Evolutionary conservation across 2,329 filamentous ascomycete genomes (phyloP).

Genomic region (Ophiostoma pallidulum): DNA sequence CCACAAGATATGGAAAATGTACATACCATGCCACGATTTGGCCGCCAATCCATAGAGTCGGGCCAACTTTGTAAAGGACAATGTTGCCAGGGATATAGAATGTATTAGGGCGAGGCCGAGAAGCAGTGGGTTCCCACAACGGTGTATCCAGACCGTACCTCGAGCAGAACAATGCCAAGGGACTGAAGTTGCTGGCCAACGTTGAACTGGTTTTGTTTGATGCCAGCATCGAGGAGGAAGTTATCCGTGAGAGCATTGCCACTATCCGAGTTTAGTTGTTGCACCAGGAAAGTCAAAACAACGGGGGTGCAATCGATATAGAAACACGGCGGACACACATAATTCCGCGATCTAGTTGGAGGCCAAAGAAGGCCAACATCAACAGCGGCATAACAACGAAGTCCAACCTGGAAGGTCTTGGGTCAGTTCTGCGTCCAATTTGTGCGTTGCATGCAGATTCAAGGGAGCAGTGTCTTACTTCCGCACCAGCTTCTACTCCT

Average conservation of each 20-base stretch:
- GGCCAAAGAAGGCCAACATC: conserved; percentile 2
- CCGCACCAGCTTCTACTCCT: conserved; percentile 5
- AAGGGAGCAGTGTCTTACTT: neutral
- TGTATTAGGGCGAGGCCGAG: too few species aligned
- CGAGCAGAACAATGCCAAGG: conserved; percentile 27
- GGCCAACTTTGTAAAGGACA: conserved; percentile 23
- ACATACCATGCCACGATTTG: conserved; percentile 24
- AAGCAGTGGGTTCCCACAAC: too few species aligned
- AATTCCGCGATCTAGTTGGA: conserved; percentile 20
- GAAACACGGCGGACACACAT: neutral
- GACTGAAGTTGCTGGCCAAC: conserved; percentile 37
- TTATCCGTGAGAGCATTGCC: conserved; percentile 43
- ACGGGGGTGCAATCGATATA: neutral
- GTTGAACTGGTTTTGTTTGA: conserved; percentile 42
- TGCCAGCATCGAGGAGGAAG: conserved; percentile 36
- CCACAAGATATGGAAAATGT: neutral
- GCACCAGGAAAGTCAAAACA: neutral
- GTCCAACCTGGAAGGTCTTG: neutral
- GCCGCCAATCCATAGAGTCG: conserved; percentile 28
- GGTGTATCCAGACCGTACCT: conserved; percentile 17
- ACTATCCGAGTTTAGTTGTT: too few species aligned
- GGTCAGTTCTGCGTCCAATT: neutral
- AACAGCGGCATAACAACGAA: conserved; percentile 1
- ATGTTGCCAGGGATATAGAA: conserved; percentile 21
- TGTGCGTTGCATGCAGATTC: neutral